Conservation (phyloP, 192 early-diverging fungal species). For the Coemansia sp. region DNA sequence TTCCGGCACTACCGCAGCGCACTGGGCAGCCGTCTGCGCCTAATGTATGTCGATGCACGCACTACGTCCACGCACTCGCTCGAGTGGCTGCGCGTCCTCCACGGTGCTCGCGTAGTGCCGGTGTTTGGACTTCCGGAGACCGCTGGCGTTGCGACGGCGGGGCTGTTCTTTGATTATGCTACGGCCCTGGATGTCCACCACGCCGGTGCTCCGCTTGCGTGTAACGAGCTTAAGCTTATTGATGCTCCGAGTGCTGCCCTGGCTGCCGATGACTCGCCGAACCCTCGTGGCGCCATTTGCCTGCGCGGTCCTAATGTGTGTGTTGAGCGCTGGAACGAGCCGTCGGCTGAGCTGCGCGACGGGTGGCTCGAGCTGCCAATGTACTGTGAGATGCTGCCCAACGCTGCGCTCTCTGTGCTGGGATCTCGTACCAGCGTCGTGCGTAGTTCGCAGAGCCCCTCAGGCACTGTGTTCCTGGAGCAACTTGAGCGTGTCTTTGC, state of each 20-base stretch:
- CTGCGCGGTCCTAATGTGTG: conserved; percentile 47
- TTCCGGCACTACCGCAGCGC: conserved; percentile 55
- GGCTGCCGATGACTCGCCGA: conserved; percentile 24
- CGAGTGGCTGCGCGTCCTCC: conserved; percentile 45
- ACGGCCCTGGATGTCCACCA: conserved; percentile 47
- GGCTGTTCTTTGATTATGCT: conserved; percentile 44
- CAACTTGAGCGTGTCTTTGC: conserved; percentile 31
- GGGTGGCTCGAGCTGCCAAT: conserved; percentile 40
- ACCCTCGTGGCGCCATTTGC: conserved; percentile 40
- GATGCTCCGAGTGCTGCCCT: conserved; percentile 7
- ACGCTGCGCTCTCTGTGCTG: conserved; percentile 41
- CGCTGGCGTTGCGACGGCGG: conserved; percentile 22
- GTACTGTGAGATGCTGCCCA: conserved; percentile 40
- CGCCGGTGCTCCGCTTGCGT: conserved; percentile 50
- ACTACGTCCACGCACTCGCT: conserved; percentile 28
- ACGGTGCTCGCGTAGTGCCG: conserved; percentile 47
- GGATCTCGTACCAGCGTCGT: conserved; percentile 18
- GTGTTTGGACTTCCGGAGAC: conserved; percentile 32
- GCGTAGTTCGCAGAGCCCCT: conserved; percentile 15
- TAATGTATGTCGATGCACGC: conserved; percentile 40
- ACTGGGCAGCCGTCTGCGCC: conserved; percentile 42
- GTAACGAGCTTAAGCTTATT: conserved; percentile 52
- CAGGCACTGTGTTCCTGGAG: conserved; percentile 23
- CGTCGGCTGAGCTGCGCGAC: conserved; percentile 11
- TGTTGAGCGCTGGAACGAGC: conserved; percentile 23